Evolutionary conservation across 345 rosid species (phyloP).

Genomic region (Geranium brycei): DNA sequence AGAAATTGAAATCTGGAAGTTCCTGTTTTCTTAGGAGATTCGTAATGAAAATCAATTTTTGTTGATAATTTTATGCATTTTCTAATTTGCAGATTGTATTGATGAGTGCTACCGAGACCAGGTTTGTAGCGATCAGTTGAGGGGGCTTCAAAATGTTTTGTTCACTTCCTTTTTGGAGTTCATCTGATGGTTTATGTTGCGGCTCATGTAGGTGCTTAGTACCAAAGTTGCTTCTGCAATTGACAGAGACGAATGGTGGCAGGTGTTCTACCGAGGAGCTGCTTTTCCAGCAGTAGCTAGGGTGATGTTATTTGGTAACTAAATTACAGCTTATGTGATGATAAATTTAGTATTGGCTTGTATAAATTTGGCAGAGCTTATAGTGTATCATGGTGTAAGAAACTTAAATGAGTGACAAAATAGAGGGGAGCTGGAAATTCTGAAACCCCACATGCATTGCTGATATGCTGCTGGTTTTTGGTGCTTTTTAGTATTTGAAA

Average conservation of each 20-base stretch:
- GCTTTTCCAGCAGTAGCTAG: slow-evolving; percentile 63
- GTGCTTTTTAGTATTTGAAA: too few relatives aligned
- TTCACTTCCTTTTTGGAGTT: neutral
- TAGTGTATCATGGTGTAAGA: too few relatives aligned
- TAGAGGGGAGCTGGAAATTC: neutral
- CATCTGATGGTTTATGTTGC: neutral
- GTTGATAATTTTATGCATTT: neutral
- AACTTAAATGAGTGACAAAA: neutral
- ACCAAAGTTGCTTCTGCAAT: slow-evolving; percentile 27
- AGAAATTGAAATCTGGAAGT: neutral
- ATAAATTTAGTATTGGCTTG: neutral
- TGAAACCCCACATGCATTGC: neutral
- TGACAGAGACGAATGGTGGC: slow-evolving; percentile 43
- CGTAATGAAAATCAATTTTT: too few relatives aligned
- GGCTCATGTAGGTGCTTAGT: slow-evolving; percentile 25
- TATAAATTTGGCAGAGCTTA: neutral
- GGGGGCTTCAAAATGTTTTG: neutral
- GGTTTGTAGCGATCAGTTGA: slow-evolving; percentile 22
- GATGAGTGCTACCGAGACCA: slow-evolving; percentile 38
- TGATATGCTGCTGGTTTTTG: too few relatives aligned
- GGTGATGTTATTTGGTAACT: slow-evolving; percentile 54
- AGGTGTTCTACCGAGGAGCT: slow-evolving; percentile 51
- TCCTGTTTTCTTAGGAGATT: neutral
- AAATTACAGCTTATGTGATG: neutral
- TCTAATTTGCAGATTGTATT: slow-evolving; percentile 30